Evolutionary conservation across 2,329 filamentous ascomycete species (phyloP).

Genomic region (Albifimbria verrucaria): DNA sequence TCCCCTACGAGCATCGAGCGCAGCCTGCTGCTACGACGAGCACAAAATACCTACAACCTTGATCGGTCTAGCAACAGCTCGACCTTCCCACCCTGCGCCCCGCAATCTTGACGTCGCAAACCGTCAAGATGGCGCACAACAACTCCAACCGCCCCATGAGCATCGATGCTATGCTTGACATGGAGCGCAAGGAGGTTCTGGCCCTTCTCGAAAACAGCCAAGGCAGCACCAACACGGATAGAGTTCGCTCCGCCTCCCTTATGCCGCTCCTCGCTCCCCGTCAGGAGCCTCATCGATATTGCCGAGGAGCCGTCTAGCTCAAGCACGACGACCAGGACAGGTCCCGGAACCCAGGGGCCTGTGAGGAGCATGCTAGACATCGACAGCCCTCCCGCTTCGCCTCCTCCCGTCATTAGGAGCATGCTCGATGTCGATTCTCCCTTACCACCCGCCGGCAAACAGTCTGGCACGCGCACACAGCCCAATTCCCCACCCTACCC

Average conservation of each 20-base stretch:
- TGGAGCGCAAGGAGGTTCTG: conserved; percentile 72
- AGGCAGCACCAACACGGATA: conserved; percentile 27
- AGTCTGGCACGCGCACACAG: conserved; percentile 27
- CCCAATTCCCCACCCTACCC: conserved; percentile 27
- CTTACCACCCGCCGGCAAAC: conserved; percentile 21
- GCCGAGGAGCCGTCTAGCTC: conserved; percentile 36
- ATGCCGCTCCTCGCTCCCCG: conserved; percentile 60
- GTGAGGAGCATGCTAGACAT: conserved; percentile 66
- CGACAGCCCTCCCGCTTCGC: conserved; percentile 38
- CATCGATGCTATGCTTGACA: conserved; percentile 72
- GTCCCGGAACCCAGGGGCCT: conserved; percentile 45
- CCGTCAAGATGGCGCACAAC: conserved; percentile 27
- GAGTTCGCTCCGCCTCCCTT: conserved; percentile 51
- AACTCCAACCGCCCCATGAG: conserved; percentile 54
- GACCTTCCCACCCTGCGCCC: too few species aligned
- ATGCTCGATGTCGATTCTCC: conserved; percentile 49
- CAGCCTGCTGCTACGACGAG: too few species aligned
- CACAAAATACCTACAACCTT: too few species aligned
- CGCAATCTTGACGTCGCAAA: neutral
- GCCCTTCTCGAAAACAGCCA: conserved; percentile 59
- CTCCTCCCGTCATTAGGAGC: conserved; percentile 41
- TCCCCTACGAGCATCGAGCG: too few species aligned
- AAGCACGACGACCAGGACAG: conserved; percentile 14
- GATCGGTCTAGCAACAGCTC: too few species aligned
- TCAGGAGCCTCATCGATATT: conserved; percentile 66